Evolutionary conservation across 2,329 filamentous ascomycete genomes (phyloP).

Genomic region (Xylariaceae sp.): DNA sequence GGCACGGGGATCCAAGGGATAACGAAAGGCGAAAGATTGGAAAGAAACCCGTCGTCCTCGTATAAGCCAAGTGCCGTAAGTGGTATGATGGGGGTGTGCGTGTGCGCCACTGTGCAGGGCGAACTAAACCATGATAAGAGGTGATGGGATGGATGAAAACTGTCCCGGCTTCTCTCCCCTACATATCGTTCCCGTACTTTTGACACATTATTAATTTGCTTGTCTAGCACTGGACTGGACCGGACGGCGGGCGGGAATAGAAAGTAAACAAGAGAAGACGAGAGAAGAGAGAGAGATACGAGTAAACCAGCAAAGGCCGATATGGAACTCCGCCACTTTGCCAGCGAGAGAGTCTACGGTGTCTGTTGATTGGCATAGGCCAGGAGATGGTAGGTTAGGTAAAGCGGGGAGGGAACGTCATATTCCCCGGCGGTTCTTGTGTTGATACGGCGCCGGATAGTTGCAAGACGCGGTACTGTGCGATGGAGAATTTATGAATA

Average conservation of each 20-base stretch:
- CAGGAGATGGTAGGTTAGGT: neutral
- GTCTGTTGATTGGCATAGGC: no score
- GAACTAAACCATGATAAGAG: slow-evolving; percentile 6
- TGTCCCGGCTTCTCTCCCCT: neutral
- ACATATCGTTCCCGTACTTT: no score
- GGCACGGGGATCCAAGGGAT: neutral
- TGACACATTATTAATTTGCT: slow-evolving; percentile 9
- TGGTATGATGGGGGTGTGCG: slow-evolving; percentile 10
- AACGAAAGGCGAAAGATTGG: neutral
- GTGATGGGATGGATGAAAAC: slow-evolving; percentile 1
- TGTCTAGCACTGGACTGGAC: slow-evolving; percentile 1
- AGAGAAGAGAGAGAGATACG: neutral
- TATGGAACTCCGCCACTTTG: neutral
- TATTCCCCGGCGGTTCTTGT: neutral
- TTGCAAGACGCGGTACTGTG: slow-evolving; percentile 3
- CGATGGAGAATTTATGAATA: neutral
- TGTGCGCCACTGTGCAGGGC: slow-evolving; percentile 16
- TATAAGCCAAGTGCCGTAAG: slow-evolving; percentile 9
- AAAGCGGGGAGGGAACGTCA: neutral
- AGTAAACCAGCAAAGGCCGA: neutral
- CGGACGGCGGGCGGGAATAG: no score
- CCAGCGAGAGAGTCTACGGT: neutral
- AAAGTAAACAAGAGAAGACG: neutral
- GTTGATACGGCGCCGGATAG: neutral
- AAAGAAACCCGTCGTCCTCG: neutral